Base-by-base conservation (phyloP, 495 filamentous ascomycete genomes). In the Rhypophila decipiens region DNA sequence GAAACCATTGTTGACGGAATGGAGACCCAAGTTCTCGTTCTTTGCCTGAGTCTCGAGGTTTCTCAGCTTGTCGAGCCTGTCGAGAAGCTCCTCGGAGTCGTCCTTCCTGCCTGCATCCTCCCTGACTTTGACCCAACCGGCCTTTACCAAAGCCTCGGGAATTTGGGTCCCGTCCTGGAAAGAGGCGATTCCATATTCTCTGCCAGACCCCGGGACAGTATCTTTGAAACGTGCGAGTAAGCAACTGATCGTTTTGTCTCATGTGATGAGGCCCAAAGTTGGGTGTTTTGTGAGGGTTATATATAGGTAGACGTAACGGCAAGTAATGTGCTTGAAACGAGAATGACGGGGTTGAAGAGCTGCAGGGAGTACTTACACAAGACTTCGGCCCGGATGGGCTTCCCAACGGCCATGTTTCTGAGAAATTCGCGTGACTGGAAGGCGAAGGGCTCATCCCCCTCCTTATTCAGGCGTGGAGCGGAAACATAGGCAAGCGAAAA, bases 351-450 rank as follows among this genome's bases (percentile, higher is more conserved):
- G n/a, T n/a, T n/a, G n/a, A n/a, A n/a, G n/a, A n/a, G n/a, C n/a
- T n/a, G n/a, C n/a, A n/a, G n/a, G n/a, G n/a, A n/a, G 34, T 31
- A 58, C 61, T 52, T 47, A 65, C 61, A 75, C 31, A 90, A 70
- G 23, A 90, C 76, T 24, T 80, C 75, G 77, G 93, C 95, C 57
- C 88, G 83, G 46, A 99, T 69, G 11, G 82, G 76, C 62, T 95
- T 95, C 49, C 90, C 90, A 46, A 99, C 88, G 8, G 85, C 71
- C 35, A 88, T 68, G 40, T 85, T 82, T 46, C 94, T 82, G 24
- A 97, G 78, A 61, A 84, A 91, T 61, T 99, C 93, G 45, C 94
- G 86, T 36, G 94, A 95, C 66, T 90, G 83, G 65, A 95, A 97
- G 33, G 85, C 90, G 55, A 82, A 90, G 17, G 85, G 79, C 79